Percentiles rank a stretch among this genome's conserved stretches.
These are phyloP conservation scores for Suhomyces sp. DNA, from an alignment of 805 yeast genomes.

Conservation along the genomic window DNA sequence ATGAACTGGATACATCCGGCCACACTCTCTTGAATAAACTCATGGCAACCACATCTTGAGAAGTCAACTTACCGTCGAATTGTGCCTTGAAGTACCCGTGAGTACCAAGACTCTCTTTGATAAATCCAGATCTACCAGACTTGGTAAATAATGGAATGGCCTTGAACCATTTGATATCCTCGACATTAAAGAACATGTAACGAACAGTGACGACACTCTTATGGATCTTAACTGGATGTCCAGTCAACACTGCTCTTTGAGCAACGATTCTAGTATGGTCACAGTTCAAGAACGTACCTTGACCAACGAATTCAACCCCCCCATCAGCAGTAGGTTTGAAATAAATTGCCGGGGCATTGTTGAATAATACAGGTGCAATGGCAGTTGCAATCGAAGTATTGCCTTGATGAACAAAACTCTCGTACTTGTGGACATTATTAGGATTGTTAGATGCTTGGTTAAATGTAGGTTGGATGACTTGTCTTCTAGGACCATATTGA, in stretches of 20 bases:
- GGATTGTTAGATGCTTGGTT: constrained; percentile 74
- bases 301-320: constrained; percentile 70
- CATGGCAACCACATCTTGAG: constrained; percentile 95
- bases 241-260: constrained; percentile 86
- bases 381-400: constrained; percentile 71
- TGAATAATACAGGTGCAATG: constrained; percentile 82
- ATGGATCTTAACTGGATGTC: constrained; percentile 94
- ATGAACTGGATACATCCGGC: constrained; percentile 57
- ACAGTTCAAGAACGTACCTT: constrained; percentile 84
- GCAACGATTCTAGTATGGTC: constrained; percentile 84
- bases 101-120: constrained; percentile 94
- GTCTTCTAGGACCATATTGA: constrained; percentile 92
- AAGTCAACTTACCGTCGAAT: constrained; percentile 84
- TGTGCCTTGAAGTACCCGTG: constrained; percentile 97
- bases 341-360: constrained; percentile 80
- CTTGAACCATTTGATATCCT: constrained; percentile 86
- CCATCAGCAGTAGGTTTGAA: constrained; percentile 60
- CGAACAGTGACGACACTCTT: constrained; percentile 87
- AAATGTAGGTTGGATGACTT: constrained; percentile 77
- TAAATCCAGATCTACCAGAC: constrained; percentile 90
- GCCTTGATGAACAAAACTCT: constrained; percentile 80
- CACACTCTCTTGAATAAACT: constrained; percentile 89
- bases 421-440: constrained; percentile 85
- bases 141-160: constrained; percentile 91
- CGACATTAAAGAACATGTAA: constrained; percentile 93